A percentile compares a stretch with the other conserved stretches of the same genome.
phyloP scores from a whole-genome alignment of 345 rosid genomes.

The Aquilaria malaccensis region DNA sequence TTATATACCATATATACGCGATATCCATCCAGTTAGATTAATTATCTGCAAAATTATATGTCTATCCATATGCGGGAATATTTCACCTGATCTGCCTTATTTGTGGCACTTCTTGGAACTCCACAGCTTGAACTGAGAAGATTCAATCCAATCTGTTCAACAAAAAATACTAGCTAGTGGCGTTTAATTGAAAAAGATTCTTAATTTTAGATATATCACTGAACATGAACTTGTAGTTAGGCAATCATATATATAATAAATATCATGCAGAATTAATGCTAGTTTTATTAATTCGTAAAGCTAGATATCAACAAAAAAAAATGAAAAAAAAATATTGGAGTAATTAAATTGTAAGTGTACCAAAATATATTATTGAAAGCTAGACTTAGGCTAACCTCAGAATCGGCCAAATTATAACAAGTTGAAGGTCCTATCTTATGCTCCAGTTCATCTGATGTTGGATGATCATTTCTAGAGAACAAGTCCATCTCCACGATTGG shows the following conservation, averaged over 20 bases:
- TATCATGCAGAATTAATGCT: too few species aligned
- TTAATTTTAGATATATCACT: too few species aligned
- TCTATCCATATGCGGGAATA: too few species aligned
- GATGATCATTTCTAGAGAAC: slow-evolving; percentile 40
- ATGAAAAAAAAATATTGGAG: not conserved
- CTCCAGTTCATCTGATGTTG: slow-evolving; percentile 21
- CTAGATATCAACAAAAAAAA: not conserved
- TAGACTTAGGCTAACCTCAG: slow-evolving; percentile 45
- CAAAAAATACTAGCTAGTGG: not conserved
- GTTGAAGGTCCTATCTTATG: slow-evolving; percentile 18
- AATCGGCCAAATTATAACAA: slow-evolving; percentile 10
- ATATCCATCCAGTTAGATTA: too few species aligned
- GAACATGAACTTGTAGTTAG: too few species aligned
- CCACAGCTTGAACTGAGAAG: slow-evolving; percentile 41
- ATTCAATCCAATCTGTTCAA: slow-evolving; percentile 47
- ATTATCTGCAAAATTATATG: too few species aligned
- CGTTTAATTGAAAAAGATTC: too few species aligned
- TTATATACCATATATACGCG: too few species aligned
- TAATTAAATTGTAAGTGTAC: not conserved
- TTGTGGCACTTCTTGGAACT: slow-evolving; percentile 14
- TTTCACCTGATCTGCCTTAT: too few species aligned
- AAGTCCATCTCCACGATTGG: slow-evolving; percentile 73
- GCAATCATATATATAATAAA: too few species aligned
- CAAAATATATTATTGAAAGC: not conserved
- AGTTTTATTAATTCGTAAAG: not conserved